These are phyloP conservation scores for Boletellus ananiceps DNA, from an alignment of 768 basidiomycete genomes.

Conservation along the genomic window DNA sequence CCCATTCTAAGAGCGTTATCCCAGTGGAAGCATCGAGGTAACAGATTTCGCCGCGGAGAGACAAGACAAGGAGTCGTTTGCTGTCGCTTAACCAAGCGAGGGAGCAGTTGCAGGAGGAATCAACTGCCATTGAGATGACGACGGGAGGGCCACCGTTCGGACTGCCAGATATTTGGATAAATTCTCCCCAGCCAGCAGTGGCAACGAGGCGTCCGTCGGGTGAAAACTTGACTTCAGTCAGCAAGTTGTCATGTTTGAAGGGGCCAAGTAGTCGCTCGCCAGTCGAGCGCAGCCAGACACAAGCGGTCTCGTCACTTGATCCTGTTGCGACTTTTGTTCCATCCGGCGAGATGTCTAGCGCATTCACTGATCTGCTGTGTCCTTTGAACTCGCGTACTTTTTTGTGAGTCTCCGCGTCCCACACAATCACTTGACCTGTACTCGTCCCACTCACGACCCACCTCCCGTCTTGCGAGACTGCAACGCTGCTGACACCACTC, in stretches of 20 bases:
- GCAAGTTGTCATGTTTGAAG: not conserved
- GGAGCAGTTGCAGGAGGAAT: not conserved
- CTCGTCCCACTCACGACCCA: not conserved
- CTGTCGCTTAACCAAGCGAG: slow-evolving; percentile 1
- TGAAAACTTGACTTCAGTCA: slow-evolving; percentile 8
- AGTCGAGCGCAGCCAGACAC: slow-evolving; percentile 7
- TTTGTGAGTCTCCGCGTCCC: not conserved
- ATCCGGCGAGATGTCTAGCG: slow-evolving; percentile 5
- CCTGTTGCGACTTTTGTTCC: not conserved
- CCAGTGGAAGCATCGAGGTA: not conserved
- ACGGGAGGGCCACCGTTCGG: not conserved
- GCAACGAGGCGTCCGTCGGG: slow-evolving; percentile 2
- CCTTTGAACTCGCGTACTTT: not conserved
- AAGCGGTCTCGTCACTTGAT: not conserved
- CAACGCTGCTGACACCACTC: not conserved
- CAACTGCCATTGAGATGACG: not conserved
- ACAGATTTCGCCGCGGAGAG: not conserved
- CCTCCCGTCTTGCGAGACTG: not conserved
- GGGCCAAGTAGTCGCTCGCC: not conserved
- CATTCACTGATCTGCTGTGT: not conserved
- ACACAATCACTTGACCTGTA: not conserved
- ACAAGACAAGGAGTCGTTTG: slow-evolving; percentile 1
- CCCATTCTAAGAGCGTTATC: not conserved
- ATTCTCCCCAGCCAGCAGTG: not conserved
- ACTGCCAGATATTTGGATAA: slow-evolving; percentile 2